A percentile compares a stretch with the other conserved stretches of the same genome.
Conservation (phyloP, 225 moss, liverwort and hornwort genomes). For the Polytrichum formosum region DNA sequence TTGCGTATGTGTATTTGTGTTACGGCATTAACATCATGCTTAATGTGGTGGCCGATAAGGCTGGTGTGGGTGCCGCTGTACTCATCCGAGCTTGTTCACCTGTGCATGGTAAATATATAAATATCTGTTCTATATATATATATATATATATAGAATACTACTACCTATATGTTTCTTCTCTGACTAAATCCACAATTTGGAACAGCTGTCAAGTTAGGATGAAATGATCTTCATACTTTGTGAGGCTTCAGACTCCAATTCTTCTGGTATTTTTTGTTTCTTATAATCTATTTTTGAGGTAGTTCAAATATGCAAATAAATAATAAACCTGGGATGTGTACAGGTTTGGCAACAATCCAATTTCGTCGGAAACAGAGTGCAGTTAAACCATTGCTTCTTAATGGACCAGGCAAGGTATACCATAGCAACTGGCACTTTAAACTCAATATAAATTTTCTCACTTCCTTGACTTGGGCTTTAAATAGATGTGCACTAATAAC, state of each 20-base stretch:
- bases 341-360: constrained; percentile 76
- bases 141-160: too few species aligned
- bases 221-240: not conserved
- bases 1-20: constrained; percentile 86
- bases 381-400: constrained; percentile 78
- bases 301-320: too few species aligned
- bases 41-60: constrained; percentile 73
- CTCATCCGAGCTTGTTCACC: constrained; percentile 93
- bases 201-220: not conserved
- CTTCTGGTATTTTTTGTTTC: not conserved
- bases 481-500: too few species aligned
- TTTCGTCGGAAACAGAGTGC: constrained; percentile 60
- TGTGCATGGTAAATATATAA: constrained; percentile 51
- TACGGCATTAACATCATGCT: constrained; percentile 90
- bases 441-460: not conserved
- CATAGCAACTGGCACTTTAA: not conserved
- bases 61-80: constrained; percentile 77
- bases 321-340: not conserved
- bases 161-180: too few species aligned
- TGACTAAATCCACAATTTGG: too few species aligned
- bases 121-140: too few species aligned
- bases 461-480: too few species aligned
- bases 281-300: too few species aligned
- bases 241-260: not conserved
- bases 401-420: constrained; percentile 89